Evolutionary conservation across 768 basidiomycete species (phyloP).

Genomic region (Lactifluus rugatus): DNA sequence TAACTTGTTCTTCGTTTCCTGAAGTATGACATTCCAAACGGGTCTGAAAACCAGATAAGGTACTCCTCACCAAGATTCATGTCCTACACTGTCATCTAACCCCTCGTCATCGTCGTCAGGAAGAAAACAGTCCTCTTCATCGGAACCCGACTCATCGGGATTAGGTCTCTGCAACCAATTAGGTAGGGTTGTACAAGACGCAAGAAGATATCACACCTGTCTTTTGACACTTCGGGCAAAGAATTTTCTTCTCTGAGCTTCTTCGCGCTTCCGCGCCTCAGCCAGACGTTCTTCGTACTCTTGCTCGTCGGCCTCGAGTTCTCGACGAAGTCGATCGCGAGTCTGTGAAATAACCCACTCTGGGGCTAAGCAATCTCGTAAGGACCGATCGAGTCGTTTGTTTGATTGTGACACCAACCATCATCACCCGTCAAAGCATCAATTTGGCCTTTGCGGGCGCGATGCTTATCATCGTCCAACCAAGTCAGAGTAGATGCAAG

Average conservation of each 20-base stretch:
- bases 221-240: constrained; percentile 52
- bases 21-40: neutral
- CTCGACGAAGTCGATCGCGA: constrained; percentile 48
- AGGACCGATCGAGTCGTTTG: neutral
- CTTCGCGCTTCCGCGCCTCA: constrained; percentile 55
- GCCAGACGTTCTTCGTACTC: constrained; percentile 54
- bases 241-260: constrained; percentile 41
- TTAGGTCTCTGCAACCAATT: neutral
- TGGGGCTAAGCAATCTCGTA: constrained; percentile 34
- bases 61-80: neutral
- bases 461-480: constrained; percentile 59
- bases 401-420: constrained; percentile 24
- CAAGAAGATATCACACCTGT: constrained; percentile 33
- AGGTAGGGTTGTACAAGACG: neutral
- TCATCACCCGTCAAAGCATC: constrained; percentile 27
- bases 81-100: neutral
- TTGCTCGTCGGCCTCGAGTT: constrained; percentile 56
- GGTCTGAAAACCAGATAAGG: neutral
- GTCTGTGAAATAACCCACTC: constrained; percentile 75
- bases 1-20: constrained; percentile 1
- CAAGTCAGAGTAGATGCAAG: constrained; percentile 69
- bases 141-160: constrained; percentile 16
- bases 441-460: constrained; percentile 58
- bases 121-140: constrained; percentile 8
- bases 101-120: constrained; percentile 10